Conservation (phyloP, 345 rosid species). For the Aegle marmelos region DNA sequence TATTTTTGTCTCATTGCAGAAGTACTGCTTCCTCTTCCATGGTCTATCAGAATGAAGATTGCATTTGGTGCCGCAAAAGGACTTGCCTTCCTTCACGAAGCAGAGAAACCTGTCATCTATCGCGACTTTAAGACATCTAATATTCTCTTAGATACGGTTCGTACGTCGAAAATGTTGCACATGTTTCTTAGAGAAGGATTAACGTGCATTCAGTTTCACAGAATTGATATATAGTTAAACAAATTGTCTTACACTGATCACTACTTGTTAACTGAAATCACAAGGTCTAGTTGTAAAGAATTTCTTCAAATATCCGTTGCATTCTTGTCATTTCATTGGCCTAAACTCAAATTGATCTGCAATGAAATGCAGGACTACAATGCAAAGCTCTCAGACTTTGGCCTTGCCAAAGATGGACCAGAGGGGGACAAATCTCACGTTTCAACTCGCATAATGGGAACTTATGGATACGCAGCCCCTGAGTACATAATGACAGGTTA, state of each 20-base stretch:
- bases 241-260: not conserved
- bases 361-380: conserved; percentile 71
- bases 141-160: conserved; percentile 79
- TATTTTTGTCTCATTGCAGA: conserved; percentile 40
- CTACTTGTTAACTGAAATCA: not conserved
- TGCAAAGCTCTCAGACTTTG: conserved; percentile 91
- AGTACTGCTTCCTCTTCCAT: conserved; percentile 88
- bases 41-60: conserved; percentile 37
- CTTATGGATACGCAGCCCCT: conserved; percentile 98
- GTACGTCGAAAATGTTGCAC: conserved; percentile 12
- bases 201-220: too few species aligned
- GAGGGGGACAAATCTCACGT: conserved; percentile 96
- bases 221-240: not conserved
- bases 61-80: conserved; percentile 90
- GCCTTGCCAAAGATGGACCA: conserved; percentile 97
- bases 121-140: conserved; percentile 97
- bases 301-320: not conserved
- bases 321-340: not conserved
- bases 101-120: conserved; percentile 92
- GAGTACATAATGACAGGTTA: conserved; percentile 97
- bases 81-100: conserved; percentile 92
- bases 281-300: not conserved
- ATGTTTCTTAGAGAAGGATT: not conserved
- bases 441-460: conserved; percentile 98
- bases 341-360: not conserved